These are phyloP conservation scores for Bothriochloa decipiens DNA, from an alignment of 176 grass and related monocot species.

Conservation along the genomic window DNA sequence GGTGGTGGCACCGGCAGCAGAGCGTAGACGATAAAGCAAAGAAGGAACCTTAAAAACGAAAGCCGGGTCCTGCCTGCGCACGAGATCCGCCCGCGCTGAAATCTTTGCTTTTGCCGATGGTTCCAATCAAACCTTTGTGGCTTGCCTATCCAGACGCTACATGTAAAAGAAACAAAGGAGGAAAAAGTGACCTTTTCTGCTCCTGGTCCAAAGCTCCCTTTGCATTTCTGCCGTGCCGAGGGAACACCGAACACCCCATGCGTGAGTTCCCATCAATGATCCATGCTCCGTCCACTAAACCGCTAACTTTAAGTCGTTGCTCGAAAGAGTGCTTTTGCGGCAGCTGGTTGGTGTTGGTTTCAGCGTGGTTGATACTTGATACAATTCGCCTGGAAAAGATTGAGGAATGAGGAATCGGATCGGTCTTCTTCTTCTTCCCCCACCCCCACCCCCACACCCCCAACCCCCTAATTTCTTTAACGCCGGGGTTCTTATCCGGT, in stretches of 20 bases:
- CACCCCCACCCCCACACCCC: too few relatives aligned
- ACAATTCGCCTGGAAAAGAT: background rate
- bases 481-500: constrained; percentile 5
- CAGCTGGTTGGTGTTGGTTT: constrained; percentile 28
- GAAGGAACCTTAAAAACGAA: constrained; percentile 37
- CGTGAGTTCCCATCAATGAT: constrained; percentile 37
- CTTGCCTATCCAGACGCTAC: constrained; percentile 44
- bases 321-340: constrained; percentile 15
- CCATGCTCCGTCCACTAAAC: background rate
- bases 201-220: background rate
- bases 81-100: constrained; percentile 35
- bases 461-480: background rate
- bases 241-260: constrained; percentile 47
- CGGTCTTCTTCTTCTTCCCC: background rate
- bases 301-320: background rate
- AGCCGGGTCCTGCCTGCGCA: background rate
- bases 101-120: constrained; percentile 49
- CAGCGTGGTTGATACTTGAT: background rate
- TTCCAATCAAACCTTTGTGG: constrained; percentile 41
- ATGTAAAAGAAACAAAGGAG: background rate
- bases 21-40: background rate
- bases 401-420: background rate
- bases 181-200: background rate
- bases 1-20: background rate
- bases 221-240: background rate